Percentiles rank a stretch among this genome's conserved stretches.
Evolutionary conservation across 441 rosid genomes (phyloP).

Genomic region (Populus hybrid): DNA sequence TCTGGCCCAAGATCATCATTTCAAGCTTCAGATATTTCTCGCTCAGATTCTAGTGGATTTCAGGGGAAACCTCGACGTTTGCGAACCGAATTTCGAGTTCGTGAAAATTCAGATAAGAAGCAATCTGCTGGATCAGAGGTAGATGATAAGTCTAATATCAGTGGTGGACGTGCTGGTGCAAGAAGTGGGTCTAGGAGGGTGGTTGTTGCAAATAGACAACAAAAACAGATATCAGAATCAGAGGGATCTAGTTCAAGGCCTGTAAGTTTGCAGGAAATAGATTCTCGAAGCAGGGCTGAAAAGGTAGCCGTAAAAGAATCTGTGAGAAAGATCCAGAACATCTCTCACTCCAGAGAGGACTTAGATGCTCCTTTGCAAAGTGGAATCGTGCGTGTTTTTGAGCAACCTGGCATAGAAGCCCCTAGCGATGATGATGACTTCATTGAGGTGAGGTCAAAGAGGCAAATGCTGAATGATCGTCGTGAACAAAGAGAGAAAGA

Average conservation of each 20-base stretch:
- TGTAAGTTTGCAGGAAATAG: constrained; percentile 35
- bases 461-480: constrained; percentile 95
- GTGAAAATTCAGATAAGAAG: constrained; percentile 51
- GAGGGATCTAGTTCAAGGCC: constrained; percentile 39
- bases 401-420: constrained; percentile 92
- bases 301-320: constrained; percentile 51
- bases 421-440: constrained; percentile 95
- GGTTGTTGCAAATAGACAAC: constrained; percentile 45
- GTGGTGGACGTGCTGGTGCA: constrained; percentile 41
- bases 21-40: constrained; percentile 49
- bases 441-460: constrained; percentile 96
- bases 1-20: constrained; percentile 45
- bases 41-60: constrained; percentile 49
- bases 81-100: constrained; percentile 70
- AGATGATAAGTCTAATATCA: constrained; percentile 50
- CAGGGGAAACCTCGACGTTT: constrained; percentile 60
- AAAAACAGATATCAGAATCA: constrained; percentile 46
- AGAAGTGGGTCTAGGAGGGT: constrained; percentile 51
- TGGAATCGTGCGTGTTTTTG: constrained; percentile 71
- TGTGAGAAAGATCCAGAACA: constrained; percentile 37
- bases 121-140: constrained; percentile 29
- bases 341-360: constrained; percentile 44
- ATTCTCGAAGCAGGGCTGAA: constrained; percentile 43
- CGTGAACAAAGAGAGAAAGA: constrained; percentile 98
- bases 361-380: constrained; percentile 77